These are phyloP conservation scores for Plasmodium billcollinsi DNA, from an alignment of 169 alveolate species.

Conservation along the genomic window DNA sequence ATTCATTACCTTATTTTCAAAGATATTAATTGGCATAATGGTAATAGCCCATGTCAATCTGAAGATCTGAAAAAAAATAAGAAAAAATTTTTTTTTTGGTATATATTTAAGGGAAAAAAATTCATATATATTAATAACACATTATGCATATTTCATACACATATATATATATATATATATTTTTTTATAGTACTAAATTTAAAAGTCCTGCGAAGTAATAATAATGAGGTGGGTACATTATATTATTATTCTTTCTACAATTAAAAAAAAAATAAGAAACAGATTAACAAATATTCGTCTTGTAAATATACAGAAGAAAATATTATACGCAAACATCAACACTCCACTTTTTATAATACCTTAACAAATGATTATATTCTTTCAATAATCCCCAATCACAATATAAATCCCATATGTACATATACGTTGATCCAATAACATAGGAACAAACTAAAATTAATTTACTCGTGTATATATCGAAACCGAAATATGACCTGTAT, in stretches of 20 bases:
- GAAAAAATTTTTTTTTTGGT: not conserved
- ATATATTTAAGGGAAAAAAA: not conserved
- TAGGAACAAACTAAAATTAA: conserved; percentile 84
- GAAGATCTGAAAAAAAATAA: conserved; percentile 66
- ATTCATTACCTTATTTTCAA: conserved; percentile 63
- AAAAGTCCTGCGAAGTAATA: conserved; percentile 79
- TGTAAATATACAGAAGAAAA: not conserved
- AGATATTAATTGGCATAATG: conserved; percentile 82
- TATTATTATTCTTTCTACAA: conserved; percentile 56
- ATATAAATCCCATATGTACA: conserved; percentile 90
- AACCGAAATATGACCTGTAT: conserved; percentile 63
- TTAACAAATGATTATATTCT: conserved; percentile 77
- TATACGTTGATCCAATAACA: conserved; percentile 87
- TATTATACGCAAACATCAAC: not conserved
- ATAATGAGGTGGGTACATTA: conserved; percentile 81
- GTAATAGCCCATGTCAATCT: conserved; percentile 89
- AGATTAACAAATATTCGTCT: not conserved
- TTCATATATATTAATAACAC: not conserved
- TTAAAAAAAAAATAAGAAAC: not conserved
- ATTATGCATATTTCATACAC: no score
- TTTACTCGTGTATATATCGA: conserved; percentile 77
- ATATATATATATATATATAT: not conserved
- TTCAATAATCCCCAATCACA: conserved; percentile 91
- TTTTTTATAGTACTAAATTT: conserved; percentile 45
- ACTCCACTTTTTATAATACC: conserved; percentile 35